Conservation (phyloP, 768 basidiomycete species). For the Leccinum uliginosum region DNA sequence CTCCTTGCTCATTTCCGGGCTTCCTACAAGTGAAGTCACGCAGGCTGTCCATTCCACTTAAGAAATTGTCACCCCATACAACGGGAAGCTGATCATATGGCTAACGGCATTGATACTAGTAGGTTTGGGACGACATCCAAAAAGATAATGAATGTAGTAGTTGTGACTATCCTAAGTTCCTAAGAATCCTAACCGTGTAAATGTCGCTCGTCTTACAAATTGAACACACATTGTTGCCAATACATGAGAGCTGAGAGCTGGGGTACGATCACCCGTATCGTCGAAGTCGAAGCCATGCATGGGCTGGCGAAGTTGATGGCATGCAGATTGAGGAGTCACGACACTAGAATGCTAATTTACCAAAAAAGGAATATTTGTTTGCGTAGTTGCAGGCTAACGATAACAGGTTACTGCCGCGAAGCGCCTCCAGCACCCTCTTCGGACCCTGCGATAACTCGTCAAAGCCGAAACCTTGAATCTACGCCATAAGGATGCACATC, state of each 20-base stretch:
- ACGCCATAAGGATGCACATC: background rate
- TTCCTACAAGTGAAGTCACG: background rate
- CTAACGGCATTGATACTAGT: background rate
- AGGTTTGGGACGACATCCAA: background rate
- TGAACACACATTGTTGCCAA: background rate
- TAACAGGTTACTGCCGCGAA: background rate
- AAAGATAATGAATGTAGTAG: background rate
- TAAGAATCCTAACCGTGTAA: no score
- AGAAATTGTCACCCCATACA: background rate
- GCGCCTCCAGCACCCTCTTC: background rate
- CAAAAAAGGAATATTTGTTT: background rate
- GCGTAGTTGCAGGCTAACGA: background rate
- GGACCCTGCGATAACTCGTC: background rate
- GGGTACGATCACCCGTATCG: background rate
- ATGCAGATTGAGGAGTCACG: background rate
- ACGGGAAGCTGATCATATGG: background rate
- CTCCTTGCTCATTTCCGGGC: background rate
- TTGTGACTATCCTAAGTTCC: background rate
- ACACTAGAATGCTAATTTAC: background rate
- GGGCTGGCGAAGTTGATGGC: background rate
- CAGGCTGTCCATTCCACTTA: background rate
- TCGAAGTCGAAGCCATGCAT: background rate
- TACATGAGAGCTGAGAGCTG: background rate
- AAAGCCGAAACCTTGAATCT: background rate
- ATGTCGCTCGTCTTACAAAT: background rate